Conservation (phyloP, 1,284 basidiomycete genomes). For the Wolfiporia cocos region DNA sequence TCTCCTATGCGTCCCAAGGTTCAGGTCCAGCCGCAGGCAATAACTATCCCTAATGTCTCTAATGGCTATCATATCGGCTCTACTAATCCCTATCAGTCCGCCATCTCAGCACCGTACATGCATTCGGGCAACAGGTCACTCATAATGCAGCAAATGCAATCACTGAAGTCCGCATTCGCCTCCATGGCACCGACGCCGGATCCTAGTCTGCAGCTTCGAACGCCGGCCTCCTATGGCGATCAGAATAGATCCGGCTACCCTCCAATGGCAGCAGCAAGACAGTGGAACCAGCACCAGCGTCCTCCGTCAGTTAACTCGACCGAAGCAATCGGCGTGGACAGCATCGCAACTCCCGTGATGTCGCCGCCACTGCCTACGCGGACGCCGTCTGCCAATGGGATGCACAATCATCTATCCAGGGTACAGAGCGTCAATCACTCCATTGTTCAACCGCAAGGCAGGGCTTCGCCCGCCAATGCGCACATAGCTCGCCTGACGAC, state of each 20-base stretch:
- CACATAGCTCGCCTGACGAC: constrained; percentile 23
- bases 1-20: constrained; percentile 38
- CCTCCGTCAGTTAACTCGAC: constrained; percentile 17
- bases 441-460: constrained; percentile 32
- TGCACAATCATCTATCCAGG: constrained; percentile 29
- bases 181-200: constrained; percentile 33
- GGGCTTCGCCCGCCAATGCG: constrained; percentile 19
- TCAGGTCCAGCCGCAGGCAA: constrained; percentile 31
- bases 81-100: constrained; percentile 34
- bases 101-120: constrained; percentile 28
- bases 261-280: constrained; percentile 28
- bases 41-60: constrained; percentile 24
- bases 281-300: constrained; percentile 29
- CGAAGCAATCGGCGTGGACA: constrained; percentile 25
- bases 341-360: constrained; percentile 15
- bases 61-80: constrained; percentile 40
- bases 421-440: constrained; percentile 24
- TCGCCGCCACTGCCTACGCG: constrained; percentile 36
- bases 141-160: constrained; percentile 49
- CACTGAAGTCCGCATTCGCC: constrained; percentile 43
- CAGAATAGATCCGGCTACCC: constrained; percentile 29
- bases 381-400: constrained; percentile 51
- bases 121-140: constrained; percentile 28
- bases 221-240: constrained; percentile 28
- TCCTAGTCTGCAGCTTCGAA: constrained; percentile 23